Percentiles rank a stretch among this genome's conserved stretches.
Conservation (phyloP, 495 filamentous ascomycete genomes). For the Penicillium cataractarum region DNA sequence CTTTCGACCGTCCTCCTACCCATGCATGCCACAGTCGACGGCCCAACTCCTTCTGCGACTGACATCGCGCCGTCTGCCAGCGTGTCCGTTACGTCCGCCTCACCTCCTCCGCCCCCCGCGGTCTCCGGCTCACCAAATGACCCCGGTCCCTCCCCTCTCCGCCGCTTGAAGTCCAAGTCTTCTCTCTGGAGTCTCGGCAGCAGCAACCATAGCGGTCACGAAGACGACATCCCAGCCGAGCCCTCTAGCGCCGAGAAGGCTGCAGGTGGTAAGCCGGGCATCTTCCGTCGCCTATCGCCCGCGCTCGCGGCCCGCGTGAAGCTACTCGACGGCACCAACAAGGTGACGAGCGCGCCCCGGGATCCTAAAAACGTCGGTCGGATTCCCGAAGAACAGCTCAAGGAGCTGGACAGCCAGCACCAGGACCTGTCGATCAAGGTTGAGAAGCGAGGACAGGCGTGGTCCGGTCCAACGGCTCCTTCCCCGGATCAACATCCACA, state of each 20-base stretch:
- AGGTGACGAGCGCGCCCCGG: constrained; percentile 41
- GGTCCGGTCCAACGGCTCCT: constrained; percentile 50
- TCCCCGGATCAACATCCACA: constrained; percentile 21
- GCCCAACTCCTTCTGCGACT: constrained; percentile 36
- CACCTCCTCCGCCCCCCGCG: constrained; percentile 38
- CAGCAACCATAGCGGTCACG: constrained; percentile 33
- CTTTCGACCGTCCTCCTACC: constrained; percentile 29
- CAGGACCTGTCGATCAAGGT: constrained; percentile 58
- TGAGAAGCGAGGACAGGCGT: constrained; percentile 64
- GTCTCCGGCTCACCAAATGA: constrained; percentile 39
- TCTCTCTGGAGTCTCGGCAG: constrained; percentile 48
- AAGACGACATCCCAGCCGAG: constrained; percentile 36
- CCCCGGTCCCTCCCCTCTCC: constrained; percentile 34
- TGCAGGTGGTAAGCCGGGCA: constrained; percentile 36
- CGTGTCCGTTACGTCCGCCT: constrained; percentile 34
- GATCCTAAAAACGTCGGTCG: constrained; percentile 62
- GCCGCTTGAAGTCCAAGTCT: constrained; percentile 48
- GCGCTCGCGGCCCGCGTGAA: constrained; percentile 79
- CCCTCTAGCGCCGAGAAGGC: constrained; percentile 32
- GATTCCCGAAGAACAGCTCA: constrained; percentile 73
- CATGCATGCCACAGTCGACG: constrained; percentile 50
- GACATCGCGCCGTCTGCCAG: constrained; percentile 33
- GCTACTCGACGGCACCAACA: constrained; percentile 63
- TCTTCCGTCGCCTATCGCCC: constrained; percentile 60
- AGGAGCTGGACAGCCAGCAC: constrained; percentile 66